These are phyloP conservation scores for Candida adriatica DNA, from an alignment of 805 yeast genomes.

Conservation along the genomic window DNA sequence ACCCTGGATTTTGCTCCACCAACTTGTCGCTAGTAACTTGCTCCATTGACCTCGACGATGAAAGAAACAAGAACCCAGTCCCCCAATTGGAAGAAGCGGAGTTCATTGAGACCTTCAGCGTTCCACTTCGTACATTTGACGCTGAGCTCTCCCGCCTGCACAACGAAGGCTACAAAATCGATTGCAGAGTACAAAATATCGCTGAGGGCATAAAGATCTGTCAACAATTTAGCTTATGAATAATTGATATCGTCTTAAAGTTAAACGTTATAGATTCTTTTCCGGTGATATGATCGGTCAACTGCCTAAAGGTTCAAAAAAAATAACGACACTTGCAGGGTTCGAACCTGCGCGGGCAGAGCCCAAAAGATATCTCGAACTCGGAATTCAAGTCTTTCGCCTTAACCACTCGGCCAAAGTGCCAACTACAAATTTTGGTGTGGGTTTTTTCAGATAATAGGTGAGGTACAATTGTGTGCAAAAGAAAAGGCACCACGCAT, in stretches of 20 bases:
- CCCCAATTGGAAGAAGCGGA: conserved; percentile 85
- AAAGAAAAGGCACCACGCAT: too few relatives aligned
- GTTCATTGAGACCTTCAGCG: conserved; percentile 81
- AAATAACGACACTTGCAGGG: conserved; percentile 23
- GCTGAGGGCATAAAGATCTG: conserved; percentile 76
- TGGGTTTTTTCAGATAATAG: too few relatives aligned
- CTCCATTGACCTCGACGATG: conserved; percentile 61
- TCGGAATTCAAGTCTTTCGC: conserved; percentile 24
- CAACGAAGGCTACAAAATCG: conserved; percentile 66
- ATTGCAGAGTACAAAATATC: conserved; percentile 81
- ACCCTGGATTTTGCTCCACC: conserved; percentile 89
- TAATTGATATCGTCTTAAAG: too few relatives aligned
- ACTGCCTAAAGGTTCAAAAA: conserved; percentile 1
- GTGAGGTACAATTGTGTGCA: too few relatives aligned
- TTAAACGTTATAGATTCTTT: too few relatives aligned
- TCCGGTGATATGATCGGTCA: conserved; percentile 1
- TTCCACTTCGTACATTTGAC: conserved; percentile 56
- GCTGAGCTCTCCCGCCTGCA: conserved; percentile 44
- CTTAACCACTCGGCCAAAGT: conserved; percentile 26
- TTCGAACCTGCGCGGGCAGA: conserved; percentile 27
- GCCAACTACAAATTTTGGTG: conserved; percentile 8
- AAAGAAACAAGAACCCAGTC: conserved; percentile 60
- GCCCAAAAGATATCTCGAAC: conserved; percentile 22
- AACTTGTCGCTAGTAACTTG: conserved; percentile 75
- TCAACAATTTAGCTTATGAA: conserved; percentile 24